Evolutionary conservation across 2,329 filamentous ascomycete genomes (phyloP), one percentile per base, ranked within the genome.

Genomic region (Aspergillus viridinutans): DNA sequence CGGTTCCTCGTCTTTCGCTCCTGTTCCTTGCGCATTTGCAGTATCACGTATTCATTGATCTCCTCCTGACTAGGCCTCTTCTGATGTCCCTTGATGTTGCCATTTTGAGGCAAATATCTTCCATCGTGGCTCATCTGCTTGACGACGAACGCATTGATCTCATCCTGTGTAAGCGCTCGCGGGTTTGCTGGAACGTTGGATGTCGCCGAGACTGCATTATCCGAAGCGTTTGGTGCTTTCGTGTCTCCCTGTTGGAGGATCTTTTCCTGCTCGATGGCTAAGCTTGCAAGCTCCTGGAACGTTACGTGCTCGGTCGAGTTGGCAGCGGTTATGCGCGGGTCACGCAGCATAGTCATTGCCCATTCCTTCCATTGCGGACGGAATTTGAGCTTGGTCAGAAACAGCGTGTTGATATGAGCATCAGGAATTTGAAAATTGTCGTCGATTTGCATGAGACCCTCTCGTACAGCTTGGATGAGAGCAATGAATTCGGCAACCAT

Each of bases 11-110:
- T 63, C 23, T 56, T 61, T 7, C 55, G 56, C 50, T 68, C 64
- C 20, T 64, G 59, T 40, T 68, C 67, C 32, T 57, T 60, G 21
- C 60, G 64, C 67, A 68, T 69, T 50, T 69, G 65, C 9, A 60
- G 61, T 6, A 67, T 58, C 26, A 69, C 67, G 47, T 66, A 69
- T 49, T 69, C 62, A 43, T 68, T 69, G 55, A 69, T 69, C 53
- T 69, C 63, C 53, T 67, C 67, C 56, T 69, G 67, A 35, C 67
- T 69, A 4, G 66, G 67, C 23, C 58, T 58, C 49, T 68, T 69
- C 21, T 32, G 49, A 49, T 69, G 64, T 1, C 62, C 58, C 40
- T 45, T 60, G 23, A 45, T 25, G 43, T 40, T 51, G 28, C 51
- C 50, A 26, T 50, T 56, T 26, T 55, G 56, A 17, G 26, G 51